These are phyloP conservation scores for Beauveria rudraprayagi DNA, from an alignment of 2,329 filamentous ascomycete species.

Conservation along the genomic window DNA sequence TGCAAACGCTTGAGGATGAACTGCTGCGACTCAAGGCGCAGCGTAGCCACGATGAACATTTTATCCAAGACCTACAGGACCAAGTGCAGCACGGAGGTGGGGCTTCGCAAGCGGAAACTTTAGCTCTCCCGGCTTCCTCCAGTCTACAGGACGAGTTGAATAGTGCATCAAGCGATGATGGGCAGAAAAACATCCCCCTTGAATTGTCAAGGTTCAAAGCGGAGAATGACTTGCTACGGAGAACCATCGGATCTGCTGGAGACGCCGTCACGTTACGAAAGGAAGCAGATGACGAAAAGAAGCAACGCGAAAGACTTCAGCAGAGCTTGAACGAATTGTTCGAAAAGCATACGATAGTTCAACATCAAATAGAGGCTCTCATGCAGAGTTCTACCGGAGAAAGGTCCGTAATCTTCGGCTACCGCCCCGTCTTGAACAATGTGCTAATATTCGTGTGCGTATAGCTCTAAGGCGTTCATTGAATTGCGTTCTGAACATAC, in stretches of 20 bases:
- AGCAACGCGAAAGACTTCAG: conserved; percentile 43
- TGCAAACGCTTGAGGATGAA: conserved; percentile 37
- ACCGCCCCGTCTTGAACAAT: conserved; percentile 11
- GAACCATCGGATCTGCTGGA: conserved; percentile 43
- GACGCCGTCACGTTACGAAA: conserved; percentile 46
- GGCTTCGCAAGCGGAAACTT: conserved; percentile 16
- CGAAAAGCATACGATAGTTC: conserved; percentile 48
- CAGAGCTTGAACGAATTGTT: conserved; percentile 48
- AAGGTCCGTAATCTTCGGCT: conserved; percentile 41
- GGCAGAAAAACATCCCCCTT: conserved; percentile 34
- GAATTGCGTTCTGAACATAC: conserved; percentile 42
- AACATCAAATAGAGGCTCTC: conserved; percentile 50
- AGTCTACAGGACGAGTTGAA: conserved; percentile 56
- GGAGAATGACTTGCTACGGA: conserved; percentile 52
- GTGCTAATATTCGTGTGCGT: conserved; percentile 34
- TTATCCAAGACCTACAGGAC: conserved; percentile 53
- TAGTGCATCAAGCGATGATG: conserved; percentile 33
- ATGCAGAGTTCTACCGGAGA: conserved; percentile 43
- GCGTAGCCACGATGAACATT: conserved; percentile 41
- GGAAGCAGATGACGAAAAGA: conserved; percentile 48
- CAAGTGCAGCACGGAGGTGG: conserved; percentile 37
- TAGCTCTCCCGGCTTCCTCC: conserved; percentile 20
- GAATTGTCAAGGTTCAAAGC: conserved; percentile 52
- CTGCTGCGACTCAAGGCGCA: conserved; percentile 40
- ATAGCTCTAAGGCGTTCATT: conserved; percentile 43